Conservation (phyloP, 1,139 yeast genomes). For the Lodderomyces orthopsilosis region DNA sequence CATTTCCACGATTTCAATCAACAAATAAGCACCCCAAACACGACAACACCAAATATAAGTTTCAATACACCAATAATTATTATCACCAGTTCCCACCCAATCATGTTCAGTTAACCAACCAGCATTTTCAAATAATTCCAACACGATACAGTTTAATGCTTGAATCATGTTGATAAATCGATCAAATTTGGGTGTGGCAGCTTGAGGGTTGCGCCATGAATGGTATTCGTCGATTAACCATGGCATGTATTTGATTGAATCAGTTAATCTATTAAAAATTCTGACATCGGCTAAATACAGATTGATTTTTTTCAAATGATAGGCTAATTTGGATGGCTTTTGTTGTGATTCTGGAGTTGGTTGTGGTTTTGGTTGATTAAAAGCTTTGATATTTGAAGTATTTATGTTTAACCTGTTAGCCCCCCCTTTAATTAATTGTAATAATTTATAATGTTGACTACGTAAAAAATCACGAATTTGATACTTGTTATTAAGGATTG, state of each 20-base stretch:
- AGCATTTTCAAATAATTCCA: slow-evolving; percentile 54
- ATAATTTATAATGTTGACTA: slow-evolving; percentile 24
- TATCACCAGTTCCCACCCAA: slow-evolving; percentile 48
- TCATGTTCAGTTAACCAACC: slow-evolving; percentile 58
- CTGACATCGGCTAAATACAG: slow-evolving; percentile 51
- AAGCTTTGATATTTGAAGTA: slow-evolving; percentile 2
- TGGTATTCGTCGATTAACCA: slow-evolving; percentile 44
- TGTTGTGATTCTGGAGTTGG: slow-evolving; percentile 3
- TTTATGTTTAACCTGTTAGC: not conserved
- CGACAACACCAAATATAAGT: slow-evolving; percentile 51
- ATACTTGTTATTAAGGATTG: slow-evolving; percentile 39
- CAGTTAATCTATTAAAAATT: slow-evolving; percentile 54
- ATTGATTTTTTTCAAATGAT: slow-evolving; percentile 41
- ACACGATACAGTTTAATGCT: slow-evolving; percentile 41
- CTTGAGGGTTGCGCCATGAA: slow-evolving; percentile 26
- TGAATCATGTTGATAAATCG: slow-evolving; percentile 40
- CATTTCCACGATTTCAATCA: slow-evolving; percentile 46
- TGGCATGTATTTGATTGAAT: slow-evolving; percentile 49
- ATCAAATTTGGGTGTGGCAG: slow-evolving; percentile 28
- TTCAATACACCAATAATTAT: slow-evolving; percentile 42
- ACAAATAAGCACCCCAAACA: slow-evolving; percentile 56
- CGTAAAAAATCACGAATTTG: slow-evolving; percentile 30
- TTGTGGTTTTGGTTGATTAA: slow-evolving; percentile 8
- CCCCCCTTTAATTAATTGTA: slow-evolving; percentile 9
- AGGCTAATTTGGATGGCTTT: slow-evolving; percentile 28